These are phyloP conservation scores for Colletotrichum plurivorum DNA, from an alignment of 2,329 filamentous ascomycete species.

Conservation along the genomic window DNA sequence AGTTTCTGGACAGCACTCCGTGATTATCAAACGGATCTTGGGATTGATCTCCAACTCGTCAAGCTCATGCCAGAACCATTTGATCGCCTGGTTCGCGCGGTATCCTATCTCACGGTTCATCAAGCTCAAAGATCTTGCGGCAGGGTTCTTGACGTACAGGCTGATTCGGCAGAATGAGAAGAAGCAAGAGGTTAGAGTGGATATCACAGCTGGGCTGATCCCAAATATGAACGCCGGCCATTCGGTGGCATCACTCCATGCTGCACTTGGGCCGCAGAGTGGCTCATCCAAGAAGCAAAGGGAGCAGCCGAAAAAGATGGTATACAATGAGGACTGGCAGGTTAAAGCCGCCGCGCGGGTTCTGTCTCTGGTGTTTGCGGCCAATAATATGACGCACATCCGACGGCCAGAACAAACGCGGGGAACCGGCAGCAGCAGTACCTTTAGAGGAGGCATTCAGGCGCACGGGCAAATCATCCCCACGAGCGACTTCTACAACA, in stretches of 20 bases:
- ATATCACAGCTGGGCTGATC: constrained; percentile 77
- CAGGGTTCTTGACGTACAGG: constrained; percentile 86
- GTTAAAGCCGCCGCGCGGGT: constrained; percentile 84
- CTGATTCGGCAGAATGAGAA: constrained; percentile 80
- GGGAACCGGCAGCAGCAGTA: constrained; percentile 39
- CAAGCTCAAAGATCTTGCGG: constrained; percentile 81
- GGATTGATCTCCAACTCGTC: constrained; percentile 84
- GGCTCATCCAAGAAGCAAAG: constrained; percentile 67
- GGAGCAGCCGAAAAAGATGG: constrained; percentile 67
- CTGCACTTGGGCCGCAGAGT: constrained; percentile 74
- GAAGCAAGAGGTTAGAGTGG: constrained; percentile 70
- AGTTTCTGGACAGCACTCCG: constrained; percentile 79
- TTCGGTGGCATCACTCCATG: constrained; percentile 80
- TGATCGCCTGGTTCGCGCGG: constrained; percentile 84
- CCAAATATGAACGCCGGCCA: constrained; percentile 79
- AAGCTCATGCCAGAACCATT: constrained; percentile 80
- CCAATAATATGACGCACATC: constrained; percentile 73
- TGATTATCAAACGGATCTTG: constrained; percentile 86
- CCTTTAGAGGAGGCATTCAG: constrained; percentile 58
- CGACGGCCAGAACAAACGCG: constrained; percentile 50
- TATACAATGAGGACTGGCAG: constrained; percentile 91
- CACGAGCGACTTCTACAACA: constrained; percentile 90
- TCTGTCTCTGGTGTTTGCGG: constrained; percentile 84
- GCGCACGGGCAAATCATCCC: constrained; percentile 78
- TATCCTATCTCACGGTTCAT: constrained; percentile 78